Conservation (phyloP, 345 rosid species). For the Salix viminalis region DNA sequence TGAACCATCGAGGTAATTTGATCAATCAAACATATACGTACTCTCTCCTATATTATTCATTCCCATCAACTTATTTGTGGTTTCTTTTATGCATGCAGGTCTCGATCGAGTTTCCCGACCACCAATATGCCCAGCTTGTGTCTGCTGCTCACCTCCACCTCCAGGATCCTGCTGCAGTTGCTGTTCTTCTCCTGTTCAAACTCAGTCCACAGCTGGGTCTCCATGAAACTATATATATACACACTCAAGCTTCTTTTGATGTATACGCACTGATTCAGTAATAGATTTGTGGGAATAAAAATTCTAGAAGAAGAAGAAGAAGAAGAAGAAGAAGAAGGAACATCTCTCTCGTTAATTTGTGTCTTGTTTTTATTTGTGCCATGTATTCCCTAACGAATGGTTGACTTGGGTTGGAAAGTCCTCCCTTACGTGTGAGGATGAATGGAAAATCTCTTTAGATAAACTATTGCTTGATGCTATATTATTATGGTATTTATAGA, state of each 20-base stretch:
- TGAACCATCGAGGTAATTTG: background rate
- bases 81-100: background rate
- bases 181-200: background rate
- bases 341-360: background rate
- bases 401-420: no score
- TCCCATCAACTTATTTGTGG: background rate
- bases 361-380: no score
- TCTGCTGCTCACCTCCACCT: slow-evolving; percentile 27
- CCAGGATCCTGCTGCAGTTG: slow-evolving; percentile 28
- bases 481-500: no score
- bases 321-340: no score
- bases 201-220: background rate
- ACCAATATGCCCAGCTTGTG: slow-evolving; percentile 14
- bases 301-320: no score
- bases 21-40: background rate
- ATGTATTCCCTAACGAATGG: no score
- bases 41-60: background rate
- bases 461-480: no score
- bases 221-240: background rate
- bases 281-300: background rate
- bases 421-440: no score
- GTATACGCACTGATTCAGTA: no score
- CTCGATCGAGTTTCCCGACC: background rate
- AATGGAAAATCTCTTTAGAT: no score
- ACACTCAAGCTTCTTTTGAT: background rate